Evolutionary conservation across 306 rosid species (phyloP), one percentile per base, ranked within the genome.

Genomic region (Prunus persica): DNA sequence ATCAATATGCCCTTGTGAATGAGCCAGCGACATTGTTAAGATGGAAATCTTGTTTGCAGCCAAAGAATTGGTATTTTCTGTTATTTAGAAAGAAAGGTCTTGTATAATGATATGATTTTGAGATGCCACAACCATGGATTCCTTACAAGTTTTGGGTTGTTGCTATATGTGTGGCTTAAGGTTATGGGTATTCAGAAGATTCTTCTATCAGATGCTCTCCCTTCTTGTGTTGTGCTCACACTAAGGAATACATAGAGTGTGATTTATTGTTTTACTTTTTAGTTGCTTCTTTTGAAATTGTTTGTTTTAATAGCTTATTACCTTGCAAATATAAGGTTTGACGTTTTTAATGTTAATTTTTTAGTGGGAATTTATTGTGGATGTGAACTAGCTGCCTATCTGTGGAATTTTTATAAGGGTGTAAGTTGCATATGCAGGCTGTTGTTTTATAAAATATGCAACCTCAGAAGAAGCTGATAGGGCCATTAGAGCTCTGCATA

Each of bases 361-460:
- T 32, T 11, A 72, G 47, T 79, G 27, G 65, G 69, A 58, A 32
- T 66, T 41, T 46, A 18, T 32, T 51, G 5, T 66, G 11, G 30
- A 25, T 72, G 32, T 32, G 50, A n/a, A 67, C 63, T 67, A n/a
- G 66, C 70, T 75, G 57, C 61, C 52, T 41, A 47, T 41, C n/a
- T 45, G 65, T 65, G 72, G 27, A 15, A 55, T 47, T 56, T 27
- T 65, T 38, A 65, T 84, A 76, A 85, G 81, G 73, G 72, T 86
- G 49, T 43, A 81, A 86, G 78, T 65, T 86, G 79, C 82, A 75
- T 73, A 79, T 90, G 97, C 99, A 95, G 99, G 99, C 77, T 95
- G 97, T 82, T 95, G 99, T 90, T 95, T 95, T 79, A 89, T 95
- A 83, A 95, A 92, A 84, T 95, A 89, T 88, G 91, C 91, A 66